Conservation (phyloP, 1,139 yeast species). For the Debaryomyces udenii region DNA sequence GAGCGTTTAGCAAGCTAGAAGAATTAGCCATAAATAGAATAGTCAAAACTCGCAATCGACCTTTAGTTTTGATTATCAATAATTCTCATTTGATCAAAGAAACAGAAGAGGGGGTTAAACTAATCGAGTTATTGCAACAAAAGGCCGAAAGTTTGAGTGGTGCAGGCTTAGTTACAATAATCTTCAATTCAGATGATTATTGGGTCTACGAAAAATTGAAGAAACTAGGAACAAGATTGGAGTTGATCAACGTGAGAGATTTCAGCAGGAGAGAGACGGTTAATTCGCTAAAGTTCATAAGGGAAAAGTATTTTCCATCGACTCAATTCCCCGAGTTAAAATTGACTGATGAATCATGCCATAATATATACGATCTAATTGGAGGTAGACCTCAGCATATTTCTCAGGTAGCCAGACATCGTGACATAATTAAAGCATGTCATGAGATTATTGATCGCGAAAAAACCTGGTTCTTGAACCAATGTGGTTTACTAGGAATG, state of each 20-base stretch:
- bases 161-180: conserved; percentile 71
- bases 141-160: conserved; percentile 82
- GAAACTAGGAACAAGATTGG: conserved; percentile 72
- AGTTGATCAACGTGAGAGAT: conserved; percentile 72
- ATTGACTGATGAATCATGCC: conserved; percentile 43
- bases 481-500: conserved; percentile 75
- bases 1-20: conserved; percentile 78
- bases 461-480: conserved; percentile 83
- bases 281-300: conserved; percentile 56
- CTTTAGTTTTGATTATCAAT: conserved; percentile 71
- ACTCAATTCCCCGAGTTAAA: conserved; percentile 37
- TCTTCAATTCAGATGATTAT: conserved; percentile 83
- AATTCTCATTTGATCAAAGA: conserved; percentile 75
- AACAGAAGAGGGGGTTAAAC: conserved; percentile 67
- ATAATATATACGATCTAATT: conserved; percentile 64
- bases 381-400: conserved; percentile 89
- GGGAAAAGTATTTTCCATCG: conserved; percentile 47
- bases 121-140: conserved; percentile 79
- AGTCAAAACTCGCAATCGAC: conserved; percentile 40
- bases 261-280: conserved; percentile 59
- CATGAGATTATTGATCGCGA: conserved; percentile 76
- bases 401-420: conserved; percentile 70
- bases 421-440: conserved; percentile 63
- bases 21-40: conserved; percentile 65
- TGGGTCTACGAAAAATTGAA: conserved; percentile 84